Conservation (phyloP, 768 basidiomycete species). For the Phanerochaete carnosa region DNA sequence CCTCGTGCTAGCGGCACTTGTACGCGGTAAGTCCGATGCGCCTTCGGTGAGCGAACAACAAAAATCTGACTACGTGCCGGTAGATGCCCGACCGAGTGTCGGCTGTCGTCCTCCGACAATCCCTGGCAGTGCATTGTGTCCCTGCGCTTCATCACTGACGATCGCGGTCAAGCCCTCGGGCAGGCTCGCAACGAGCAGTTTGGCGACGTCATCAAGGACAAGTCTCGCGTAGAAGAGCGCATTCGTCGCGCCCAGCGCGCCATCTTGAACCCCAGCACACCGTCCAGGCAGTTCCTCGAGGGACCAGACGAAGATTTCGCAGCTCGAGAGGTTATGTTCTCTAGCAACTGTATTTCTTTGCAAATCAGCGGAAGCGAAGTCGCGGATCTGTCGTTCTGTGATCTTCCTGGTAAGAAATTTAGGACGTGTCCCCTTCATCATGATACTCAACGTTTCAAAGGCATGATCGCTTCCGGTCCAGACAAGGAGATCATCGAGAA, state of each 20-base stretch:
- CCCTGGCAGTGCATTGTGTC: slow-evolving; percentile 34
- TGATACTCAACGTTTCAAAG: neutral
- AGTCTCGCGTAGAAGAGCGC: slow-evolving; percentile 57
- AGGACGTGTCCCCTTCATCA: no score
- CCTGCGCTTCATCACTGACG: slow-evolving; percentile 28
- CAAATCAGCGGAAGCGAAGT: slow-evolving; percentile 35
- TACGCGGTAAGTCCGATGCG: slow-evolving; percentile 48
- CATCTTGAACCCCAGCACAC: slow-evolving; percentile 53
- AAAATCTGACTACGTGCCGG: neutral
- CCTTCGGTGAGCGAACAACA: neutral
- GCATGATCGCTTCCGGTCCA: slow-evolving; percentile 19
- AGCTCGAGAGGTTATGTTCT: slow-evolving; percentile 28
- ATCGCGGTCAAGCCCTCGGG: slow-evolving; percentile 32
- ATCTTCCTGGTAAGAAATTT: slow-evolving; percentile 35
- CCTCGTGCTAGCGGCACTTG: slow-evolving; percentile 75
- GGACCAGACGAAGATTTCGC: slow-evolving; percentile 29
- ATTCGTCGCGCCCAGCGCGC: slow-evolving; percentile 65
- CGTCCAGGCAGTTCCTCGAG: slow-evolving; percentile 35
- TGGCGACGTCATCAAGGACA: slow-evolving; percentile 42
- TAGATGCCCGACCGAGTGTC: slow-evolving; percentile 39
- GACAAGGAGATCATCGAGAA: slow-evolving; percentile 63
- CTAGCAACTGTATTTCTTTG: slow-evolving; percentile 34
- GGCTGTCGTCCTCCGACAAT: slow-evolving; percentile 22
- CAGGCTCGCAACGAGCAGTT: slow-evolving; percentile 22
- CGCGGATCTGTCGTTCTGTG: slow-evolving; percentile 38